These are phyloP conservation scores for Herpetomonas tarakana DNA, from an alignment of 208 protist genomes.

Conservation along the genomic window DNA sequence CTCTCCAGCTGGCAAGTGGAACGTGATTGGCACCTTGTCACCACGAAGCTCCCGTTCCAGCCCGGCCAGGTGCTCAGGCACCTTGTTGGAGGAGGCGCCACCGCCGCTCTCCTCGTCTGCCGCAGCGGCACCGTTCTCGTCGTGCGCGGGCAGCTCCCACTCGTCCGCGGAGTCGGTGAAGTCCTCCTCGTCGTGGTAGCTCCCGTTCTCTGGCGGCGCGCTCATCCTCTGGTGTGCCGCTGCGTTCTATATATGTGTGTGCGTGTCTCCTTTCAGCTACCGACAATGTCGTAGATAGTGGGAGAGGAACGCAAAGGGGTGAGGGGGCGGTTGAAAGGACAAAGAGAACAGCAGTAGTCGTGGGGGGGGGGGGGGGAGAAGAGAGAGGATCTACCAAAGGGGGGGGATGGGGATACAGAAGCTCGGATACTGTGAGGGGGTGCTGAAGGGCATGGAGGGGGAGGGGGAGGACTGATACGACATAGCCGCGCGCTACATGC, in stretches of 20 bases:
- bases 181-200: constrained; percentile 9
- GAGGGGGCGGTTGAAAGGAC: too few species aligned
- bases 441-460: too few species aligned
- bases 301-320: too few species aligned
- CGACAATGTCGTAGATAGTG: too few species aligned
- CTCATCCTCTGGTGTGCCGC: background rate
- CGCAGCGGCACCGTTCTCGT: background rate
- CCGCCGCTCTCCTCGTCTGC: constrained; percentile 2
- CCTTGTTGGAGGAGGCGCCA: background rate
- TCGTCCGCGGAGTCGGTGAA: constrained; percentile 67
- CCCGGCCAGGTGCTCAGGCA: constrained; percentile 15
- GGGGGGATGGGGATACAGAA: too few species aligned
- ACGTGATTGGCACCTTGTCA: constrained; percentile 19
- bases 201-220: background rate
- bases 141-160: constrained; percentile 50
- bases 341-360: too few species aligned
- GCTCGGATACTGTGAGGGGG: too few species aligned
- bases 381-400: too few species aligned
- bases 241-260: constrained; percentile 4
- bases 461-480: too few species aligned
- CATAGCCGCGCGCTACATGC: too few species aligned
- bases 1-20: constrained; percentile 37
- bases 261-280: too few species aligned
- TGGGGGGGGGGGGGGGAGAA: too few species aligned
- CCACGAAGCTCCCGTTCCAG: constrained; percentile 41